Evolutionary conservation across 352 stramenopile species (phyloP), one percentile per base, ranked within the genome.

Genomic region (Globisporangium iwayamae): DNA sequence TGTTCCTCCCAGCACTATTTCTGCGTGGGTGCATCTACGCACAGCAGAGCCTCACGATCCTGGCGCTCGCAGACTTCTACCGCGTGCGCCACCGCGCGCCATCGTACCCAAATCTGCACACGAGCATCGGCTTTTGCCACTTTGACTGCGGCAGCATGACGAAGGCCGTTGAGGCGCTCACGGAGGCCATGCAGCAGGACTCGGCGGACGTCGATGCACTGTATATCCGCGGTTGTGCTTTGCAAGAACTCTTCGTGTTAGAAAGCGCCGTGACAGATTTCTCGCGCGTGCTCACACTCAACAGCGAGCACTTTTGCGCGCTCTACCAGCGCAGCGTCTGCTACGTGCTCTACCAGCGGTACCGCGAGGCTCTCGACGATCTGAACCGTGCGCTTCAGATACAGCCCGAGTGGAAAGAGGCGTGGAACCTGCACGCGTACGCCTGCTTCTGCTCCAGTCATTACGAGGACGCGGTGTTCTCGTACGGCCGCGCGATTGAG

Each of bases 61-160:
- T 89, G 28, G 79, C 75, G 4, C 73, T 89, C 11, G 75, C 77
- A 0, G 79, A 87, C 56, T 83, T 84, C 20, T 80, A 84, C 38
- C 70, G 73, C 2, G 74, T 87, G 1, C 76, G 77, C 5, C 75
- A 84, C 62, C 75, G 74, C 16, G 68, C 70, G 10, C 61, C 73
- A 4, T 62, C 67, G 47, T 89, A 89, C 28, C 79, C 71, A 3
- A 65, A 76, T 14, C 43, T 89, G 30, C 72, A 85, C 39, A 76
- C 73, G 10, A 81, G 60, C 48, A 89, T 89, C 3, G 79, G 77
- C 0, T 85, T 74, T 41, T 89, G 79, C 56, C 78, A 89, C 39
- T 77, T 83, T 4, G 43, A 79, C 51, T 63, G 66, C 48, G 69
- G 72, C 0, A 78, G 68, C n/a, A 50, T 83, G 39, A 34, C 18